Conservation (phyloP, 139 green algal species). For the Chlamydomonas incerta region DNA sequence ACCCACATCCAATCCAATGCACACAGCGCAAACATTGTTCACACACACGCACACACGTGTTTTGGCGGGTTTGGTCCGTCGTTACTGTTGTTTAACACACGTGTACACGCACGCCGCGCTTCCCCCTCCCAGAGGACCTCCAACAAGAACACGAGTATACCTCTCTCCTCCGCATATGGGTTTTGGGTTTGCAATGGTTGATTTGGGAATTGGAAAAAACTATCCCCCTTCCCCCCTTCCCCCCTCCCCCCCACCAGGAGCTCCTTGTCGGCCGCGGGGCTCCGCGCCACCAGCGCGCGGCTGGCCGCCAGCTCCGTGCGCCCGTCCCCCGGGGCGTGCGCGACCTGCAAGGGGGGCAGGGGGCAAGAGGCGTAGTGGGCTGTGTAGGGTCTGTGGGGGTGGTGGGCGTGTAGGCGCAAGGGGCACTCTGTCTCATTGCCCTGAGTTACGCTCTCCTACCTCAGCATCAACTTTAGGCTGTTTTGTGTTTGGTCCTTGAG, state of each 20-base stretch:
- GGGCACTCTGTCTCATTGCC: neutral
- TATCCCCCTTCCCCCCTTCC: too few relatives aligned
- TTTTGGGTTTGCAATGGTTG: too few relatives aligned
- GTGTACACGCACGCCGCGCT: too few relatives aligned
- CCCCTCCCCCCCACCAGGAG: neutral
- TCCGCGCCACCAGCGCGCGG: neutral
- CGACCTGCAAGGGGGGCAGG: neutral
- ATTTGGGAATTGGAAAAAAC: too few relatives aligned
- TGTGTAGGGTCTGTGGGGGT: neutral
- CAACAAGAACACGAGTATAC: too few relatives aligned
- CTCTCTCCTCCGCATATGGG: too few relatives aligned
- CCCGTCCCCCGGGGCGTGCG: neutral
- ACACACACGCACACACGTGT: too few relatives aligned
- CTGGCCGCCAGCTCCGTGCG: neutral
- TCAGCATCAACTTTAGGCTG: neutral
- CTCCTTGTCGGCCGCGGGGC: neutral
- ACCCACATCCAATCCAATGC: neutral
- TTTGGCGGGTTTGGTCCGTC: too few relatives aligned
- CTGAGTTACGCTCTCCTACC: neutral
- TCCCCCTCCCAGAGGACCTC: too few relatives aligned
- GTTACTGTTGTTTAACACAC: too few relatives aligned
- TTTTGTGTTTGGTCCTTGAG: too few relatives aligned
- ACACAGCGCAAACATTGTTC: too few relatives aligned
- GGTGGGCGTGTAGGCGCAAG: neutral
- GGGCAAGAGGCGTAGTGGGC: neutral